These are phyloP conservation scores for Amanita thiersii DNA, from an alignment of 768 basidiomycete genomes.

Conservation along the genomic window DNA sequence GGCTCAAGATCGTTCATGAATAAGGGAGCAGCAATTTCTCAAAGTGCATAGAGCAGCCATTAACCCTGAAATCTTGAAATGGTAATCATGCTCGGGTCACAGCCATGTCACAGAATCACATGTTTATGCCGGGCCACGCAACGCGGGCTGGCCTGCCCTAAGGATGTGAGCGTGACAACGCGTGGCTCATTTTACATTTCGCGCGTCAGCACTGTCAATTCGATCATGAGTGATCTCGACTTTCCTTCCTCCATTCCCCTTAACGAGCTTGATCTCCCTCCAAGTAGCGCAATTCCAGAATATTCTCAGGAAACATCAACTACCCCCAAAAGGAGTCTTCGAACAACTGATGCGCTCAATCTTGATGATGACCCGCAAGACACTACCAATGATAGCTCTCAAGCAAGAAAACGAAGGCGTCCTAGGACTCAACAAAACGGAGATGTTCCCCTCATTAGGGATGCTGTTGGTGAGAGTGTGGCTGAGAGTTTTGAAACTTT, in stretches of 20 bases:
- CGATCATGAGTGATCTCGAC: slow-evolving; percentile 6
- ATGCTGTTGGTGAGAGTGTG: slow-evolving; percentile 93
- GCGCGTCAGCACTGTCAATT: background rate
- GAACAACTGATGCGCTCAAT: slow-evolving; percentile 43
- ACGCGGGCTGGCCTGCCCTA: slow-evolving; percentile 8
- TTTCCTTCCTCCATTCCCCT: slow-evolving; percentile 8
- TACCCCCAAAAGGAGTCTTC: slow-evolving; percentile 24
- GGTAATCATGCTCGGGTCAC: too few species aligned
- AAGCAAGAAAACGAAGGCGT: slow-evolving; percentile 31
- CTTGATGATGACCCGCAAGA: slow-evolving; percentile 50
- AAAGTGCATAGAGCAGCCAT: too few species aligned
- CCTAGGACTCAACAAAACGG: slow-evolving; percentile 43
- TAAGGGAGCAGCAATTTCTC: slow-evolving; percentile 9
- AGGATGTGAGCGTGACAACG: background rate
- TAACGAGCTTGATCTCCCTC: slow-evolving; percentile 3
- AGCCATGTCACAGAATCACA: too few species aligned
- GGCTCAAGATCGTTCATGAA: slow-evolving; percentile 48
- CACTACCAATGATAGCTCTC: slow-evolving; percentile 28
- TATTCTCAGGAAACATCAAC: slow-evolving; percentile 14
- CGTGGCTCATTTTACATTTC: background rate
- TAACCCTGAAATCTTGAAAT: too few species aligned
- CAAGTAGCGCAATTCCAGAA: slow-evolving; percentile 7
- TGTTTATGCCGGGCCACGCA: too few species aligned
- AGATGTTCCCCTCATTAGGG: slow-evolving; percentile 83
- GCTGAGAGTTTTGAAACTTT: slow-evolving; percentile 89